Conservation (phyloP, 2,329 filamentous ascomycete species). For the Zelopaecilomyces penicillatus region DNA sequence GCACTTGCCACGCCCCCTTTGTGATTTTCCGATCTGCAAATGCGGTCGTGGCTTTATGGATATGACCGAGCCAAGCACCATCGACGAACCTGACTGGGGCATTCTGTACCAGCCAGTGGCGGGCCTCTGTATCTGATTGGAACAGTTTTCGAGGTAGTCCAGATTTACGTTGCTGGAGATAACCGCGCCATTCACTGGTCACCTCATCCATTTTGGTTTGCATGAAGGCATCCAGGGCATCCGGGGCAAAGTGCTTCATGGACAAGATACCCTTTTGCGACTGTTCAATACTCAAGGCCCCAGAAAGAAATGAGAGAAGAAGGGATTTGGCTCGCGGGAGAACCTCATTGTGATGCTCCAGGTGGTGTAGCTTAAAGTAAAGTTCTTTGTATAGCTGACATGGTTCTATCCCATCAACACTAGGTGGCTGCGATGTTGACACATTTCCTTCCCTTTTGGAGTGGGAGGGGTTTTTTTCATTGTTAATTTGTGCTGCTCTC, state of each 20-base stretch:
- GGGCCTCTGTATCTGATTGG: conserved; percentile 1
- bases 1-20: conserved; percentile 37
- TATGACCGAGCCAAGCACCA: conserved; percentile 39
- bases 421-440: too few relatives aligned
- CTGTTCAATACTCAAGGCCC: conserved; percentile 1
- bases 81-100: conserved; percentile 29
- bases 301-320: conserved; percentile 10
- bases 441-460: too few relatives aligned
- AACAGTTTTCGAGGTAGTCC: conserved; percentile 7
- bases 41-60: conserved; percentile 35
- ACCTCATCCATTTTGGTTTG: conserved; percentile 5
- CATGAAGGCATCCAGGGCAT: conserved; percentile 3
- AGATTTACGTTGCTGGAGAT: conserved; percentile 6
- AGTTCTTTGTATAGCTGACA: conserved; percentile 7
- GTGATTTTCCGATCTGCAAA: conserved; percentile 23
- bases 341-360: conserved; percentile 9
- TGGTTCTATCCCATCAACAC: too few relatives aligned
- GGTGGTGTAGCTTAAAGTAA: conserved; percentile 13
- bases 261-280: conserved; percentile 4
- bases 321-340: conserved; percentile 7
- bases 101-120: conserved; percentile 5
- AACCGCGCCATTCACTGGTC: conserved; percentile 1
- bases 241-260: conserved; percentile 2
- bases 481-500: too few relatives aligned
- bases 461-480: too few relatives aligned